Evolutionary conservation across 257 asterid genomes (phyloP).

Genomic region (Paraleonurus japonicus): DNA sequence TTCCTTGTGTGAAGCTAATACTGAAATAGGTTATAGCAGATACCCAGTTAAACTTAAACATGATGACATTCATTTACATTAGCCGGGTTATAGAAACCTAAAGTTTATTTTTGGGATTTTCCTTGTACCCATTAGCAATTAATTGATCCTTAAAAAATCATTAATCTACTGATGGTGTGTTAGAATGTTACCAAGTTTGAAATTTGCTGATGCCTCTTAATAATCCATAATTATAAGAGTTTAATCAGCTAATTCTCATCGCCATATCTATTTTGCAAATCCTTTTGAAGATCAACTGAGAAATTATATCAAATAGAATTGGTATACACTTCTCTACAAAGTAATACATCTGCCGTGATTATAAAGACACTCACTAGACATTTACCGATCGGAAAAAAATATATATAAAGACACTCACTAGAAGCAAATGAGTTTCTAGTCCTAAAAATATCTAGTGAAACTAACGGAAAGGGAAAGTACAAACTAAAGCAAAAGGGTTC

Average conservation of each 20-base stretch:
- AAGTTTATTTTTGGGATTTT: no score
- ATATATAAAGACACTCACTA: background rate
- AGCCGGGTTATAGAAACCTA: background rate
- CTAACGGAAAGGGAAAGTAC: background rate
- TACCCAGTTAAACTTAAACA: conserved; percentile 6
- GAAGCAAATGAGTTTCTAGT: background rate
- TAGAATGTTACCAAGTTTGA: background rate
- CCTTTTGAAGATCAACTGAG: background rate
- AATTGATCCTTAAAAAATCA: no score
- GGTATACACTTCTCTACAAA: conserved; percentile 8
- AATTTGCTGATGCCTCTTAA: background rate
- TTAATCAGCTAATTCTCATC: background rate
- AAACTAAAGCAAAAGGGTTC: conserved; percentile 11
- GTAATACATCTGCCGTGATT: conserved; percentile 6
- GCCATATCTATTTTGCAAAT: conserved; percentile 5
- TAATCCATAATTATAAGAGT: background rate
- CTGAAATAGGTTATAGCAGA: conserved; percentile 9
- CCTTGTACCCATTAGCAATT: no score
- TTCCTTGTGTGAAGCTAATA: background rate
- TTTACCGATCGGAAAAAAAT: no score
- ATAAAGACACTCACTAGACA: background rate
- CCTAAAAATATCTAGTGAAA: background rate
- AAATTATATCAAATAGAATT: conserved; percentile 6
- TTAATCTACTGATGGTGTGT: background rate
- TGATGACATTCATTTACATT: background rate